Evolutionary conservation across 768 basidiomycete genomes (phyloP), one percentile per base, ranked within the genome.

Genomic region (Dacryopinax primogenitus): DNA sequence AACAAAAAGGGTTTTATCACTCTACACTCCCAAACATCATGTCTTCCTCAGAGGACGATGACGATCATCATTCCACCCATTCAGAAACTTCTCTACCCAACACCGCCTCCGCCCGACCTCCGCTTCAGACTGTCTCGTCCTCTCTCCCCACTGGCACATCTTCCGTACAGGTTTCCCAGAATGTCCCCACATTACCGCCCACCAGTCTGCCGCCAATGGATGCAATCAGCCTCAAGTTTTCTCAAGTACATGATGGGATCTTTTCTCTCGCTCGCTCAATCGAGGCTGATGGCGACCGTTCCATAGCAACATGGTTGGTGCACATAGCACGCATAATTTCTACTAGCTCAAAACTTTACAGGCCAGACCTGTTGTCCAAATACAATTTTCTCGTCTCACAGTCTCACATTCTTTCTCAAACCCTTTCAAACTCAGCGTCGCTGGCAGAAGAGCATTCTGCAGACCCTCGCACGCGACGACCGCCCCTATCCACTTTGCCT

Each of bases 281-380:
- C 69, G 85, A 88, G 63, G 78, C 77, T 6, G 81, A 81, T 13
- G 78, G 83, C 36, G 36, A 58, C 18, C 51, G 51, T 6, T 58
- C 51, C 18, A 58, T 58, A 26, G 23, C 51, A 6, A 18, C 51
- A 15, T 58, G 51, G 51, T 58, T 30, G 15, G 51, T 30, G 12
- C 13, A 2, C 26, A 6, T 58, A 26, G 11, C 51, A 3, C 32
- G 9, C 6, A 2, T 3, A 4, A 16, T 41, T 4, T 33, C 16
- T 4, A 28, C 26, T 35, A n/a, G 23, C 9, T 34, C 23, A n/a
- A 80, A 78, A 45, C 76, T 75, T 36, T 75, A 87, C 7, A 92
- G 90, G 90, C 90, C 90, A 1, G 90, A 92, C 71, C 83, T 92
- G 64, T 79, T 92, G 64, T 84, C 86, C 15, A 91, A 90, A 77